phyloP scores from a whole-genome alignment of 805 yeast species.

The Suhomyces sp. region DNA sequence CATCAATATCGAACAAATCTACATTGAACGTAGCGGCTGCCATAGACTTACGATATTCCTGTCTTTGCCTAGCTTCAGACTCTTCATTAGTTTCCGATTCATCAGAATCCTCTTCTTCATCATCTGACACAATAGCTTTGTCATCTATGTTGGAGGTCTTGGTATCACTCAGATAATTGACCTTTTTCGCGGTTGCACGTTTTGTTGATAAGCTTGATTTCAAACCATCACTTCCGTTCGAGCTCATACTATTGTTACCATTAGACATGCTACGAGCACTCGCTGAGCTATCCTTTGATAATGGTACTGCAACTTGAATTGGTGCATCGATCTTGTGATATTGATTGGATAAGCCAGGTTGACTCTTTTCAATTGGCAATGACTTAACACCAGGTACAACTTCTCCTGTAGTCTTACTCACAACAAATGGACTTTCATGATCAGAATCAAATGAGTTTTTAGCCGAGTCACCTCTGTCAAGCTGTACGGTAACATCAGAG shows the following conservation, averaged over 20 bases:
- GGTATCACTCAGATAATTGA: constrained; percentile 7
- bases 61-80: constrained; percentile 40
- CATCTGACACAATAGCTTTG: constrained; percentile 8
- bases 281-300: neutral
- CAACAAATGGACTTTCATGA: neutral
- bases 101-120: constrained; percentile 18
- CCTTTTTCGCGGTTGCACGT: constrained; percentile 9
- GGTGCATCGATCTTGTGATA: too few species aligned
- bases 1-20: constrained; percentile 74
- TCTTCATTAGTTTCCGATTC: constrained; percentile 21
- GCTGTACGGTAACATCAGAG: constrained; percentile 11
- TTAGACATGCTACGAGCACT: constrained; percentile 1
- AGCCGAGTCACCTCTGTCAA: constrained; percentile 2
- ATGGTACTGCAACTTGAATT: too few species aligned
- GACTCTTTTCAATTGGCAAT: constrained; percentile 1
- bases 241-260: neutral
- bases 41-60: constrained; percentile 46
- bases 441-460: constrained; percentile 1
- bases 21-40: constrained; percentile 63
- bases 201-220: constrained; percentile 9
- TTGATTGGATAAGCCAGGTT: constrained; percentile 4
- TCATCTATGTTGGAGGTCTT: constrained; percentile 7
- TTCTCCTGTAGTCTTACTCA: neutral
- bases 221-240: constrained; percentile 3
- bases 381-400: constrained; percentile 6